Base-by-base conservation (phyloP, 345 rosid species). In the Bruguiera sexangula region DNA sequence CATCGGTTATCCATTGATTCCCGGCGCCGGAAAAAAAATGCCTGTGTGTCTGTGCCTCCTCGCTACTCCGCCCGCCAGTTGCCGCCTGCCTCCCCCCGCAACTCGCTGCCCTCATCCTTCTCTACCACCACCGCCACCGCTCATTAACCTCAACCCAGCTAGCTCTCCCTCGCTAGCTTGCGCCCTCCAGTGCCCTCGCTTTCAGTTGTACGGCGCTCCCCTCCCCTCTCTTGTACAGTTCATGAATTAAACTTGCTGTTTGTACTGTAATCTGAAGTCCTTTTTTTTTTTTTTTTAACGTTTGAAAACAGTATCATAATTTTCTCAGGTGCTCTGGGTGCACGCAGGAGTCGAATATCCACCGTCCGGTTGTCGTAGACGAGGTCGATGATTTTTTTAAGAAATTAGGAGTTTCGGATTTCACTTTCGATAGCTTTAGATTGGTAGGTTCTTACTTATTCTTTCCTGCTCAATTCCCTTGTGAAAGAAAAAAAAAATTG, bases 311-410 rank as follows among this genome's bases (percentile, higher is more conserved):
- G 11, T 43, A 13, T 11, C 18, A 2, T 43, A 43, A 43, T 11
- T 43, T 11, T 13, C 24, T 60, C 82, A 94, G 98, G 68, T 93
- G 98, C 81, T 91, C 98, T 15, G 98, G 98, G 6, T 94, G 98
- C 71, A 82, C 90, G 26, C 98, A 94, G 55, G 96, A 91, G 84
- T 75, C 86, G 69, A 81, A 87, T 85, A 96, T 91, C 76, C 85
- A 91, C 53, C 96, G 87, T 71, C 98, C 97, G 20, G 0, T 66
- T 56, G 78, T 86, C 20, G 86, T 91, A 20, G 87, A 89, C 8
- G 98, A 91, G 80, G 97, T 92, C 67, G 70, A 80, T 51, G 73
- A 79, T 58, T 94, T 87, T 78, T 91, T 91, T 73, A 81, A 84
- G 71, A 75, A 80, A 52, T 64, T 81, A 29, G 98, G 96, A 34